These are phyloP conservation scores for Psilocybe cyanescens DNA, from an alignment of 768 basidiomycete genomes.

Conservation along the genomic window DNA sequence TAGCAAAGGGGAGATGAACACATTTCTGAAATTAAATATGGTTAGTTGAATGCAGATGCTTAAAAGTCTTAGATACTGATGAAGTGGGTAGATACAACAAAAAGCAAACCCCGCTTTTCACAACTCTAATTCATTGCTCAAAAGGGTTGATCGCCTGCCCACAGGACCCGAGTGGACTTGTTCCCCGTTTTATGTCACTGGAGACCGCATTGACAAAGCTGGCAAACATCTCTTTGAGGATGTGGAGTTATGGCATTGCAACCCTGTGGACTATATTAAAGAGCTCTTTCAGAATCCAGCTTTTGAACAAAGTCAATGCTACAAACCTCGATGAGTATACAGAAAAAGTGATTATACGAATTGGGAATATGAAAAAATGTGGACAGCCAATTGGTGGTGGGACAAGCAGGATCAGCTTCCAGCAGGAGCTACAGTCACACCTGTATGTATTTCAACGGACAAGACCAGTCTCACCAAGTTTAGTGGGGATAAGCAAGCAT, in stretches of 20 bases:
- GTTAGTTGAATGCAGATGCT: no score
- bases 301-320: constrained; percentile 30
- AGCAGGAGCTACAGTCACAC: constrained; percentile 30
- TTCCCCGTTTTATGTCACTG: no score
- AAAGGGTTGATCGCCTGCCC: no score
- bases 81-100: no score
- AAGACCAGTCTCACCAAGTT: constrained; percentile 37
- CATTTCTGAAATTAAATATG: no score
- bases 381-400: constrained; percentile 35
- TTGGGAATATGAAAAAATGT: constrained; percentile 25
- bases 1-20: constrained; percentile 31
- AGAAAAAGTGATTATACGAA: constrained; percentile 12
- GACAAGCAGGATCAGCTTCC: constrained; percentile 31
- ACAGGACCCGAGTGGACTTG: no score
- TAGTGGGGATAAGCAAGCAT: constrained; percentile 39
- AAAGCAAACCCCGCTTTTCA: no score
- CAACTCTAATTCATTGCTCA: no score
- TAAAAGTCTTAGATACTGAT: no score
- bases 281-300: constrained; percentile 29
- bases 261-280: constrained; percentile 33
- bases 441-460: constrained; percentile 39
- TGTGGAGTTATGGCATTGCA: constrained; percentile 20
- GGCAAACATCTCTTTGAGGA: constrained; percentile 4
- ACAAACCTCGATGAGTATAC: constrained; percentile 30
- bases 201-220: constrained; percentile 2